Conservation (phyloP, 1,284 basidiomycete species). For the Ceratobasidium theobromae region DNA sequence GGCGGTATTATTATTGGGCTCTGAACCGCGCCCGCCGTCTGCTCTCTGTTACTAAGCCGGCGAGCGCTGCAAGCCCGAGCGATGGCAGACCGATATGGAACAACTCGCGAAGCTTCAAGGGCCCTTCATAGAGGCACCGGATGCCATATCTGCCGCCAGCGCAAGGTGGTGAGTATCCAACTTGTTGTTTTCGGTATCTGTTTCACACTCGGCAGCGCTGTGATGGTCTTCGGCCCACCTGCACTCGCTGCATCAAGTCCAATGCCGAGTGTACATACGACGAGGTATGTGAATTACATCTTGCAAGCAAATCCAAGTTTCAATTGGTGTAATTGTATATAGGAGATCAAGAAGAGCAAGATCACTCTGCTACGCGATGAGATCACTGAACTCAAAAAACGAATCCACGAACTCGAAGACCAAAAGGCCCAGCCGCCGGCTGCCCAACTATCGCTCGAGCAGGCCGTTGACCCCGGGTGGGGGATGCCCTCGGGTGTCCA, state of each 20-base stretch:
- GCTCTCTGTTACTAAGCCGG: not conserved
- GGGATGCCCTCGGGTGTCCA: too few relatives aligned
- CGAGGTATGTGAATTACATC: slow-evolving; percentile 38
- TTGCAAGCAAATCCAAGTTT: too few relatives aligned
- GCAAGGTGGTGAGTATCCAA: slow-evolving; percentile 11
- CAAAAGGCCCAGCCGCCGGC: not conserved
- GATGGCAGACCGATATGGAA: slow-evolving; percentile 14
- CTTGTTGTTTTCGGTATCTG: not conserved
- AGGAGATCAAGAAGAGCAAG: slow-evolving; percentile 37
- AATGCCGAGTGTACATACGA: slow-evolving; percentile 51
- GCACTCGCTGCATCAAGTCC: slow-evolving; percentile 44
- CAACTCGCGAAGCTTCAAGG: not conserved
- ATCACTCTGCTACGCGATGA: slow-evolving; percentile 44
- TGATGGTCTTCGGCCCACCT: slow-evolving; percentile 47
- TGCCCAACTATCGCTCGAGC: slow-evolving; percentile 36
- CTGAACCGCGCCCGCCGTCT: not conserved
- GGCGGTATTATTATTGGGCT: not conserved
- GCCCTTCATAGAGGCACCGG: slow-evolving; percentile 13
- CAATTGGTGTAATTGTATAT: too few relatives aligned
- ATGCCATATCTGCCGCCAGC: slow-evolving; percentile 17
- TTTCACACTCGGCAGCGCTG: slow-evolving; percentile 43
- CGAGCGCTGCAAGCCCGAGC: slow-evolving; percentile 6
- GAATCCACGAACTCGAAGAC: slow-evolving; percentile 47
- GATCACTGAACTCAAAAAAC: slow-evolving; percentile 44
- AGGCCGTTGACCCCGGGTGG: too few relatives aligned